Evolutionary conservation across 305 asterid species (phyloP).

Genomic region (Solanum aculeatissimum): DNA sequence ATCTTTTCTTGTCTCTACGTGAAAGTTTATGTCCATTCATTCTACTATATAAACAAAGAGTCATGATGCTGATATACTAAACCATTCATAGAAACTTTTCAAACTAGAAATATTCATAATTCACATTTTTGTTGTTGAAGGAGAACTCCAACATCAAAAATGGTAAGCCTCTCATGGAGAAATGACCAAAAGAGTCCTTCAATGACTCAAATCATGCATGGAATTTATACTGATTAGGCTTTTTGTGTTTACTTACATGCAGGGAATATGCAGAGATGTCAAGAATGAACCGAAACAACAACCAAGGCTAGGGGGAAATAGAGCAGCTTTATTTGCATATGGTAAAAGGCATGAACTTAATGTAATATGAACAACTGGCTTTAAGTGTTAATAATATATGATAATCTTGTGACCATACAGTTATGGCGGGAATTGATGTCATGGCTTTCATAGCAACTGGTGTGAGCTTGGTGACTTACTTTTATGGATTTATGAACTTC

Average conservation of each 20-base stretch:
- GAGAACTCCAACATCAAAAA: neutral
- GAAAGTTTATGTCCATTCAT: neutral
- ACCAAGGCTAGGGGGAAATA: slow-evolving; percentile 37
- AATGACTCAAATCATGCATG: neutral
- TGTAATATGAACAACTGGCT: neutral
- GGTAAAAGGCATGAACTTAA: slow-evolving; percentile 17
- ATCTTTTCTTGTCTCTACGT: neutral
- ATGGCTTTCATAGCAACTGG: slow-evolving; percentile 52
- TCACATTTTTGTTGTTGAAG: neutral
- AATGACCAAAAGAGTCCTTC: neutral
- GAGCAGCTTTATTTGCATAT: slow-evolving; percentile 44
- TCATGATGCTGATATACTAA: neutral
- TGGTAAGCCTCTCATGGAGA: slow-evolving; percentile 4
- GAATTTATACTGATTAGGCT: neutral
- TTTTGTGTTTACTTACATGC: neutral
- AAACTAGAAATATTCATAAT: neutral
- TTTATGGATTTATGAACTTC: slow-evolving; percentile 68
- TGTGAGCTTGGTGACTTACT: slow-evolving; percentile 57
- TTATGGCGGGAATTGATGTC: slow-evolving; percentile 40
- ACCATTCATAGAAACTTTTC: neutral
- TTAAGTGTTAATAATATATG: neutral
- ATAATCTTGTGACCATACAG: slow-evolving; percentile 17
- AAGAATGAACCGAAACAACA: slow-evolving; percentile 10
- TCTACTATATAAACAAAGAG: neutral
- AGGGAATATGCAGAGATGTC: slow-evolving; percentile 33